Evolutionary conservation across 805 yeast genomes (phyloP).

Genomic region (Wickerhamomyces xylosicus): DNA sequence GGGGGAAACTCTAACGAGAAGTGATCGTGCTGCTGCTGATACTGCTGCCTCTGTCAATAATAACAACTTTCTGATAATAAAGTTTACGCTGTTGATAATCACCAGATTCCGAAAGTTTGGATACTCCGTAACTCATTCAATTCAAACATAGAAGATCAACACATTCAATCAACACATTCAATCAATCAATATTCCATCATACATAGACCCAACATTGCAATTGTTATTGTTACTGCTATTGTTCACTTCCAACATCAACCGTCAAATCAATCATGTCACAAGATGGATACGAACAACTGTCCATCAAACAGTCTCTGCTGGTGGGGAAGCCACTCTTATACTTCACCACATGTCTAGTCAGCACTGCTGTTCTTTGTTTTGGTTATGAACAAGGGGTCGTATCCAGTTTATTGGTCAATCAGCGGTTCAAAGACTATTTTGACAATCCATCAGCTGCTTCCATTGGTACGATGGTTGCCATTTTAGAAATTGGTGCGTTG

Average conservation of each 20-base stretch:
- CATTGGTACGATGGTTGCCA: conserved; percentile 82
- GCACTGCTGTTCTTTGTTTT: conserved; percentile 39
- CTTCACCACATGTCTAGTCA: conserved; percentile 20
- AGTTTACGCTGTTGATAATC: too few relatives aligned
- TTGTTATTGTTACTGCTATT: too few relatives aligned
- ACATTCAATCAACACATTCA: too few relatives aligned
- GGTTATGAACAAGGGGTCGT: conserved; percentile 89
- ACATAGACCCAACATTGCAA: too few relatives aligned
- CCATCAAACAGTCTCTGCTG: conserved; percentile 14
- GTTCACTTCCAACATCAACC: too few relatives aligned
- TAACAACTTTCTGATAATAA: too few relatives aligned
- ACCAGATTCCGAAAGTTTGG: too few relatives aligned
- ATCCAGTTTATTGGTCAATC: conserved; percentile 75
- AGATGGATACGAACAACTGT: conserved; percentile 15
- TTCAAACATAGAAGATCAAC: background rate
- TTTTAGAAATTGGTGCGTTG: conserved; percentile 82
- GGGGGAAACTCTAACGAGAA: too few relatives aligned
- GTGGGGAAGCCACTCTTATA: conserved; percentile 20
- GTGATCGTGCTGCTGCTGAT: too few relatives aligned
- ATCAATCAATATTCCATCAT: too few relatives aligned
- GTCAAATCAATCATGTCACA: background rate
- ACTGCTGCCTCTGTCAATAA: too few relatives aligned
- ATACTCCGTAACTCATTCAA: background rate
- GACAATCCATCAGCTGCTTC: conserved; percentile 61
- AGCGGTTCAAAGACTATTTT: conserved; percentile 59